These are phyloP conservation scores for Fragaria iinumae DNA, from an alignment of 306 rosid genomes.

Conservation along the genomic window DNA sequence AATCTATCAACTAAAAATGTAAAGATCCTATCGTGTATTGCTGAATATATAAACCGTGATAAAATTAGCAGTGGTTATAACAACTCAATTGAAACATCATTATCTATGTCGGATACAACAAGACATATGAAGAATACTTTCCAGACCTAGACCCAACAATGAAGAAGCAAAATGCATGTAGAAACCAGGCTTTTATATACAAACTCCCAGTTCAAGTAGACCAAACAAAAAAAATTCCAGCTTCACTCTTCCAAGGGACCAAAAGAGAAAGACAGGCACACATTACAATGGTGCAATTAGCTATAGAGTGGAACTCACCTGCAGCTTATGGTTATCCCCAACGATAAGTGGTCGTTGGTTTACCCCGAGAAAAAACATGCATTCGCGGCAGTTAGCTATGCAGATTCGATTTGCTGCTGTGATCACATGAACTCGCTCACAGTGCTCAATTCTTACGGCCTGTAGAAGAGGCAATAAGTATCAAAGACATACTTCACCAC, in stretches of 20 bases:
- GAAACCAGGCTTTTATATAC: not conserved
- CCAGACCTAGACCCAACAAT: not conserved
- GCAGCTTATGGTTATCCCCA: constrained; percentile 96
- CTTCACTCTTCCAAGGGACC: not conserved
- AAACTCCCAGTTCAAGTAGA: not conserved
- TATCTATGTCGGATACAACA: not conserved
- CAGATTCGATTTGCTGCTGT: constrained; percentile 86
- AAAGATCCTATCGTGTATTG: not conserved
- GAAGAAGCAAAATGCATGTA: not conserved
- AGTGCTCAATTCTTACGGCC: constrained; percentile 97
- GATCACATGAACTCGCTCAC: constrained; percentile 97
- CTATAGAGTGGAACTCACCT: constrained; percentile 44
- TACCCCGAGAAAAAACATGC: constrained; percentile 87
- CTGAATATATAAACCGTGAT: not conserved
- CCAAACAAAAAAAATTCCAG: not conserved
- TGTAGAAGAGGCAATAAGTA: constrained; percentile 36
- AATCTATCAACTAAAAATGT: not conserved
- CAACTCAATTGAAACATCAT: not conserved
- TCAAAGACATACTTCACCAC: no score
- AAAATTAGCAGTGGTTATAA: not conserved
- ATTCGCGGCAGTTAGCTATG: constrained; percentile 97
- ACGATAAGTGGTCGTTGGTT: constrained; percentile 86
- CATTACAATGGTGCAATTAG: not conserved
- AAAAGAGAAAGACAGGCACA: not conserved
- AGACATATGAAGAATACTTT: not conserved